Conservation (phyloP, 805 yeast species). For the Sugiyamaella valdiviana region DNA sequence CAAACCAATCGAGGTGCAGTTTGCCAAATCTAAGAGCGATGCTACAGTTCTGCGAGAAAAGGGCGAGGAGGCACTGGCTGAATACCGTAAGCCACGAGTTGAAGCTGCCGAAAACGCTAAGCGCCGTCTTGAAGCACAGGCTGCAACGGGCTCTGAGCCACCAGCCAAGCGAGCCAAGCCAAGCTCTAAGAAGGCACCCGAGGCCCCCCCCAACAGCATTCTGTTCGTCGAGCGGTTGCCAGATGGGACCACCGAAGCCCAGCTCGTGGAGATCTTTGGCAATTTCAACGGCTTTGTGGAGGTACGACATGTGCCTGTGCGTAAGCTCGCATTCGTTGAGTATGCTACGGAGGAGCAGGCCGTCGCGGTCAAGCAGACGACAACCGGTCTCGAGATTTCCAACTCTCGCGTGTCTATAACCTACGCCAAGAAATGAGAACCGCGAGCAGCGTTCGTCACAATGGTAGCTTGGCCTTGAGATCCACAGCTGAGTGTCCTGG, state of each 20-base stretch:
- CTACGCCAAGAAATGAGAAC: slow-evolving; percentile 30
- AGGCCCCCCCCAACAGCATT: slow-evolving; percentile 61
- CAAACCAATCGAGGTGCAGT: slow-evolving; percentile 42
- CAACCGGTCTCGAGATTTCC: slow-evolving; percentile 24
- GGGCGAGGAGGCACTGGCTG: slow-evolving; percentile 21
- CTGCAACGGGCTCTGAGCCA: neutral
- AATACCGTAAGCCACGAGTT: slow-evolving; percentile 23
- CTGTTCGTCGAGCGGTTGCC: slow-evolving; percentile 65
- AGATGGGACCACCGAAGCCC: slow-evolving; percentile 34
- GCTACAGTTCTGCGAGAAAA: slow-evolving; percentile 36
- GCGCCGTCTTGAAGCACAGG: neutral
- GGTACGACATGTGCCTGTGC: slow-evolving; percentile 56
- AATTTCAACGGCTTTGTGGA: slow-evolving; percentile 56
- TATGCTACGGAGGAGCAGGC: slow-evolving; percentile 55
- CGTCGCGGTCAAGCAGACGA: slow-evolving; percentile 33
- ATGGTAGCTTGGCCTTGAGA: too few relatives aligned
- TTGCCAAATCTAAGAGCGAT: slow-evolving; percentile 47
- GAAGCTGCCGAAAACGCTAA: slow-evolving; percentile 1
- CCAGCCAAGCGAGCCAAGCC: slow-evolving; percentile 4
- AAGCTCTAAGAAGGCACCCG: slow-evolving; percentile 4
- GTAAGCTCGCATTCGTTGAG: slow-evolving; percentile 76
- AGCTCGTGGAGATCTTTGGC: slow-evolving; percentile 43
- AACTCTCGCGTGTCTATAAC: slow-evolving; percentile 24
- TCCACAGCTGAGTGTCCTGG: neutral
- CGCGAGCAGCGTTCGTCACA: too few relatives aligned